Conservation (phyloP, 1,284 basidiomycete species). For the Ustilago curta region DNA sequence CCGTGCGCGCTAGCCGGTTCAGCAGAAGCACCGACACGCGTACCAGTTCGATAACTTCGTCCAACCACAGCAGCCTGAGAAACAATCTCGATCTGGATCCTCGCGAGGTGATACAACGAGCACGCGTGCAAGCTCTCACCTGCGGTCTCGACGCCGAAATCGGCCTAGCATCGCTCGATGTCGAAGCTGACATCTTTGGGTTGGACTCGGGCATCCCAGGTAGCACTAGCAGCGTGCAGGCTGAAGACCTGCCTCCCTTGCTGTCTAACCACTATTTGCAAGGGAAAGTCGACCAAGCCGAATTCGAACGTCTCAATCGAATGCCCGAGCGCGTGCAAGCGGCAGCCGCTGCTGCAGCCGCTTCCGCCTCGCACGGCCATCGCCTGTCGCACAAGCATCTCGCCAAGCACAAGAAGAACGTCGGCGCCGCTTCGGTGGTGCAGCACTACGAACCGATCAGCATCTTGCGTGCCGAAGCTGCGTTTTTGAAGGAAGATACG, state of each 20-base stretch:
- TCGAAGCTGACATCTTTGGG: conserved; percentile 3
- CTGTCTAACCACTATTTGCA: conserved; percentile 46
- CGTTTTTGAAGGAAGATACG: conserved; percentile 32
- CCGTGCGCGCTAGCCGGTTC: neutral
- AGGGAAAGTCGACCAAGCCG: conserved; percentile 25
- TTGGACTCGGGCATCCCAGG: neutral
- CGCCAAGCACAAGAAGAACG: conserved; percentile 30
- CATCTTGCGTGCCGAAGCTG: conserved; percentile 45
- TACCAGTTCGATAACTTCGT: conserved; percentile 26
- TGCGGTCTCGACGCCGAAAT: conserved; percentile 48
- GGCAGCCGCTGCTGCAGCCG: conserved; percentile 16
- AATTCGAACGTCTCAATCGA: conserved; percentile 37
- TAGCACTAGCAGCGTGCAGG: conserved; percentile 9
- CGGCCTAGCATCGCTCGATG: conserved; percentile 11
- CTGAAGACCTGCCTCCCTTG: conserved; percentile 44
- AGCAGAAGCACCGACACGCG: neutral
- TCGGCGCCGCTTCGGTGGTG: neutral
- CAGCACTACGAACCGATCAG: conserved; percentile 44
- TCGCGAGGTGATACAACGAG: conserved; percentile 33
- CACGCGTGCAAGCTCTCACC: conserved; percentile 13
- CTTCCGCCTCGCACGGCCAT: conserved; percentile 4
- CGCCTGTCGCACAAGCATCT: conserved; percentile 28
- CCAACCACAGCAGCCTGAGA: conserved; percentile 30
- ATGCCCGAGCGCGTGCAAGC: conserved; percentile 34
- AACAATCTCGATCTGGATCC: conserved; percentile 20